Conservation (phyloP, 2,329 filamentous ascomycete genomes). For the Aureobasidium lini region DNA sequence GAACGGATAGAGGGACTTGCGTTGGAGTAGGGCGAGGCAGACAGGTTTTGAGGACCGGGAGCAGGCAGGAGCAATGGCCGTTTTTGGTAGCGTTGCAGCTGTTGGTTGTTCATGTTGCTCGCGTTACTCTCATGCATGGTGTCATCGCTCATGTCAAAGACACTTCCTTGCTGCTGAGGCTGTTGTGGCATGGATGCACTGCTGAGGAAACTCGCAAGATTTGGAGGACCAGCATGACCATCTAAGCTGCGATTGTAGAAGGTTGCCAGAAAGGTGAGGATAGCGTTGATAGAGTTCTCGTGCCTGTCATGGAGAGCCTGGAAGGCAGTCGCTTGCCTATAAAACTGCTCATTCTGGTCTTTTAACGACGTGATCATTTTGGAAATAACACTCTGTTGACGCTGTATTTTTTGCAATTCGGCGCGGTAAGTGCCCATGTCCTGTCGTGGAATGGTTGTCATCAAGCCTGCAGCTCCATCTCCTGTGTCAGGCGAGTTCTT, state of each 20-base stretch:
- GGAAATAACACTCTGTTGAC: constrained; percentile 80
- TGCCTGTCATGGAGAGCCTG: constrained; percentile 92
- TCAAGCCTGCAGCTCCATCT: constrained; percentile 33
- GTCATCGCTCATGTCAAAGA: constrained; percentile 49
- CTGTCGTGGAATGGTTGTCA: constrained; percentile 53
- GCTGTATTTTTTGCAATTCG: constrained; percentile 73
- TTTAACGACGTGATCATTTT: constrained; percentile 72
- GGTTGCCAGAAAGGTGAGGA: constrained; percentile 90
- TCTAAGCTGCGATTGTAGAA: constrained; percentile 93
- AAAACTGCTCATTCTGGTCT: constrained; percentile 79
- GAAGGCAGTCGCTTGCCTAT: constrained; percentile 79
- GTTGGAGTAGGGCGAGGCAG: constrained; percentile 17
- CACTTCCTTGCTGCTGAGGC: constrained; percentile 47
- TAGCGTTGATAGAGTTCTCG: constrained; percentile 98
- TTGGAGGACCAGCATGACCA: constrained; percentile 63
- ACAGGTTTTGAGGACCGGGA: constrained; percentile 10
- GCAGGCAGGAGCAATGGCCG: constrained; percentile 23
- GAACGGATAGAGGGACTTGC: constrained; percentile 15
- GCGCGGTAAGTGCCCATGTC: constrained; percentile 71
- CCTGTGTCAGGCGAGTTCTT: constrained; percentile 33
- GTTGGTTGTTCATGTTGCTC: constrained; percentile 26
- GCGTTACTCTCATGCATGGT: constrained; percentile 42
- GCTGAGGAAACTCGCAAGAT: constrained; percentile 64
- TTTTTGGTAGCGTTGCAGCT: constrained; percentile 24
- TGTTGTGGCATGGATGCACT: constrained; percentile 53